Percentiles rank a stretch among this genome's conserved stretches.
Conservation (phyloP, 2,329 filamentous ascomycete species). For the Stachybotrys chlorohalonatus region DNA sequence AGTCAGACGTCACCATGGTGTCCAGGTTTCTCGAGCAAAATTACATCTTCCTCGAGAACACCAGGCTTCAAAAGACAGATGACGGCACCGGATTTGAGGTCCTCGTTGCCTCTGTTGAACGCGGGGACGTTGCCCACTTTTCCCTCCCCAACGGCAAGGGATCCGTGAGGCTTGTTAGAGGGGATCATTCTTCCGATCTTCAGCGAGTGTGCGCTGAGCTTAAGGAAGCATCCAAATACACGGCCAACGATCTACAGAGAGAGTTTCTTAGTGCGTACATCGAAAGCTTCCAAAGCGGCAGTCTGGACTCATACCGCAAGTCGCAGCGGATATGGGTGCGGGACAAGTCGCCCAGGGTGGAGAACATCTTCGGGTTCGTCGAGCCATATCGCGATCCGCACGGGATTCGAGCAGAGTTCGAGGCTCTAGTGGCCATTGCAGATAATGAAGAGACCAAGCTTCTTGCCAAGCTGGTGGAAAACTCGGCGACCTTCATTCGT, state of each 20-base stretch:
- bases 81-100: conserved; percentile 28
- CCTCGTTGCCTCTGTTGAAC: conserved; percentile 23
- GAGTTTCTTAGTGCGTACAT: conserved; percentile 43
- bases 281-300: conserved; percentile 47
- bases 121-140: neutral
- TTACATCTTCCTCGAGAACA: conserved; percentile 47
- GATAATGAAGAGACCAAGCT: conserved; percentile 53
- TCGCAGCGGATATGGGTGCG: conserved; percentile 48
- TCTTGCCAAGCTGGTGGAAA: conserved; percentile 55
- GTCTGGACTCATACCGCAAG: conserved; percentile 44
- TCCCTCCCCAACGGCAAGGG: neutral
- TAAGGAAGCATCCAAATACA: conserved; percentile 35
- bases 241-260: conserved; percentile 43
- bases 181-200: conserved; percentile 45
- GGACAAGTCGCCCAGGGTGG: conserved; percentile 45
- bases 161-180: conserved; percentile 28
- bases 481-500: conserved; percentile 56
- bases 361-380: conserved; percentile 52
- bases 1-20: conserved; percentile 42
- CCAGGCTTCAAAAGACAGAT: conserved; percentile 31
- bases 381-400: conserved; percentile 55
- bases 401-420: conserved; percentile 49
- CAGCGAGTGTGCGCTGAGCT: conserved; percentile 35
- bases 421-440: conserved; percentile 50
- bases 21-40: conserved; percentile 40